Percentiles rank a stretch among this genome's conserved stretches.
Evolutionary conservation across 805 yeast genomes (phyloP).

Genomic region (Cyberlindnera maclurae): DNA sequence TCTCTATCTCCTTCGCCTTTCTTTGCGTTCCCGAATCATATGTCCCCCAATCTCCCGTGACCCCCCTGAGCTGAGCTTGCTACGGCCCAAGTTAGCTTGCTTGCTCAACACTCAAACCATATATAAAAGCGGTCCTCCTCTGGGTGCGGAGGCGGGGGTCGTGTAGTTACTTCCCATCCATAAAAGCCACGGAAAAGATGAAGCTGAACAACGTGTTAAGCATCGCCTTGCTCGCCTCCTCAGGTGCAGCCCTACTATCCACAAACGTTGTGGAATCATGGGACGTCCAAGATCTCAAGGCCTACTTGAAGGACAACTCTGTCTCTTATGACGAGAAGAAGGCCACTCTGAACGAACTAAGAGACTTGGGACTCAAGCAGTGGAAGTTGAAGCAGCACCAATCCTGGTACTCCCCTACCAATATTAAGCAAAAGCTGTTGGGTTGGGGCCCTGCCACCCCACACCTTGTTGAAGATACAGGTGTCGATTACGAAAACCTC

Average conservation of each 20-base stretch:
- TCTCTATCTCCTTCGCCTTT: too few species aligned
- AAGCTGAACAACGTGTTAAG: conserved; percentile 6
- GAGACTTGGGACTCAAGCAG: conserved; percentile 24
- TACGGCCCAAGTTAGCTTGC: too few species aligned
- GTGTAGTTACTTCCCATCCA: too few species aligned
- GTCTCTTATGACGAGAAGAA: conserved; percentile 18
- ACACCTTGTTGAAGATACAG: conserved; percentile 1
- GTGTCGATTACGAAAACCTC: conserved; percentile 15
- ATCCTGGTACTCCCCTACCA: conserved; percentile 12
- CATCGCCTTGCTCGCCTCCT: conserved; percentile 11
- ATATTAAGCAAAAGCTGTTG: conserved; percentile 13
- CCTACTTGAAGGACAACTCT: conserved; percentile 28
- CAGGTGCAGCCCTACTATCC: conserved; percentile 9
- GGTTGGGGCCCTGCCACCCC: conserved; percentile 1
- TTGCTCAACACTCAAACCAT: too few species aligned
- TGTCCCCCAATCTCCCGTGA: too few species aligned
- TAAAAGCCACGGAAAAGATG: conserved; percentile 3
- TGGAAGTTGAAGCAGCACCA: conserved; percentile 14
- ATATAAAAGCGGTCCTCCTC: too few species aligned
- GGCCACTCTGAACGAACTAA: conserved; percentile 20
- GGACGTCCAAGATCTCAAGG: conserved; percentile 28
- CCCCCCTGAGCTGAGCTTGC: too few species aligned
- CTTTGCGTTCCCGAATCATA: too few species aligned
- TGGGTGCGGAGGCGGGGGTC: too few species aligned
- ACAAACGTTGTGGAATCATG: conserved; percentile 21